Conservation (phyloP, 306 rosid species). For the Prunus persica region Prunus_persica_NCBIv2 NC_034013.1:12311001-12311500, state of each 20-base stretch:
- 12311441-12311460: too few relatives aligned
- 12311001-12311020: not conserved
- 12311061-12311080: not conserved
- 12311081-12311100: not conserved
- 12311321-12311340: too few relatives aligned
- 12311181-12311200: not conserved
- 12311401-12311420: too few relatives aligned
- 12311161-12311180: too few relatives aligned
- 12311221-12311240: not conserved
- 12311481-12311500: too few relatives aligned
- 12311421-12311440: too few relatives aligned
- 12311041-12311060: not conserved
- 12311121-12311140: constrained; percentile 16
- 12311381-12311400: too few relatives aligned
- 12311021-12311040: not conserved
- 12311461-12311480: too few relatives aligned
- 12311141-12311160: not conserved
- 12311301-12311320: too few relatives aligned
- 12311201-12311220: not conserved
- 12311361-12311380: too few relatives aligned
- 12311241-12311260: not conserved
- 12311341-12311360: too few relatives aligned
- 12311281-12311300: not conserved
- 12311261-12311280: not conserved
- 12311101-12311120: not conserved